These are phyloP conservation scores for Lipomyces sp. DNA, from an alignment of 805 yeast genomes.

Conservation along the genomic window DNA sequence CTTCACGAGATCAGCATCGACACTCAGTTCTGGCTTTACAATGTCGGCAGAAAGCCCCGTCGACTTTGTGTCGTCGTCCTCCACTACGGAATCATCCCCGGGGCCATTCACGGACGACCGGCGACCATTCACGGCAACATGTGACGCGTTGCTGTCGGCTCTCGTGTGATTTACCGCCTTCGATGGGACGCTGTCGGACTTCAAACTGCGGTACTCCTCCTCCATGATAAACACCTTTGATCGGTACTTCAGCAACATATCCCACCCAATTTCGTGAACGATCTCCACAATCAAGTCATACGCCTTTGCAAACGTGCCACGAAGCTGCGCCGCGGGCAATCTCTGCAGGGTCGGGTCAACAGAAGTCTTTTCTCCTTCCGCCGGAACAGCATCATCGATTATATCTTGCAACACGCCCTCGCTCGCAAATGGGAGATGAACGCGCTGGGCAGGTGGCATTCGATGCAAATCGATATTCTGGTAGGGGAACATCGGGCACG, in stretches of 20 bases:
- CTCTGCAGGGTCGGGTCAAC: constrained; percentile 50
- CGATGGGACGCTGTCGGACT: constrained; percentile 26
- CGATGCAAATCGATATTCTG: constrained; percentile 47
- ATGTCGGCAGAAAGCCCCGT: constrained; percentile 8
- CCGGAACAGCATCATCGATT: constrained; percentile 36
- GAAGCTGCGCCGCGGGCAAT: constrained; percentile 50
- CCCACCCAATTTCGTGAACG: constrained; percentile 78
- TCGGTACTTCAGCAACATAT: constrained; percentile 60
- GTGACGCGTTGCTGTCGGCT: constrained; percentile 25
- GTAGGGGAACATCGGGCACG: constrained; percentile 64
- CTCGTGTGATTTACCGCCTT: constrained; percentile 16
- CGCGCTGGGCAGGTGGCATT: constrained; percentile 45
- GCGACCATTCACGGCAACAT: constrained; percentile 27
- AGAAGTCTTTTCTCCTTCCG: constrained; percentile 30
- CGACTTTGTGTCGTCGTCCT: constrained; percentile 22
- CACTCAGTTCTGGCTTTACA: constrained; percentile 29
- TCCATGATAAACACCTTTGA: constrained; percentile 79
- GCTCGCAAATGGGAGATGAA: constrained; percentile 50
- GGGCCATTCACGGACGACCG: background rate
- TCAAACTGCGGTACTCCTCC: constrained; percentile 52
- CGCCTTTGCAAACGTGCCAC: constrained; percentile 55
- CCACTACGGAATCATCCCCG: constrained; percentile 26
- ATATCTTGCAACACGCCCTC: constrained; percentile 50
- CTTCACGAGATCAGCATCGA: constrained; percentile 29
- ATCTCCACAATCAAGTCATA: constrained; percentile 71